Evolutionary conservation across 2,329 filamentous ascomycete genomes (phyloP), one percentile per base, ranked within the genome.

Genomic region (Stemphylium vesicarium): DNA sequence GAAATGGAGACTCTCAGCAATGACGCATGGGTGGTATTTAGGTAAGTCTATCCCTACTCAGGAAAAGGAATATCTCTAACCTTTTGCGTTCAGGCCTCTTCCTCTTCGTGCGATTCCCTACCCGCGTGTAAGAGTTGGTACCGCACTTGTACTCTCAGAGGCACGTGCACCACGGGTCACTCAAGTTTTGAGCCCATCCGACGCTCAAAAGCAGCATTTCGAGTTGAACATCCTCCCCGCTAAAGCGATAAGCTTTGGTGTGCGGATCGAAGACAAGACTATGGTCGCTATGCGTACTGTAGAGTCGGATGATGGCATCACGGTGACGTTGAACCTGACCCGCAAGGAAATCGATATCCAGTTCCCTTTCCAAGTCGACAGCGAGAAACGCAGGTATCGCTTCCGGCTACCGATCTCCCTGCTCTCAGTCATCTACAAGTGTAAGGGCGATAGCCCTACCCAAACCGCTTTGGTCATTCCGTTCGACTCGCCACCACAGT

Each of bases 261-360:
- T 85, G 36, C 80, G 86, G 75, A 63, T 81, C 1, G 74, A 80
- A 1, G 80, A 83, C 4, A 77, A 75, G 2, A 77, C 78, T 0
- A 85, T 92, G 80, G 83, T 87, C 69, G 73, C 80, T 8, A 84
- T 90, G 80, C 82, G 82, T 47, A 81, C 78, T 1, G 64, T 80
- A 6, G 57, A 63, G 12, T 49, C 70, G 3, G 36, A 56, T 4
- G 61, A 63, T 4, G 41, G 60, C 2, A 60, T 79, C 3, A 66
- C 67, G 13, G 51, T 83, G 40, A 66, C 70, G 9, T 61, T 83
- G 4, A 76, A 84, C 49, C 53, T 84, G 32, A 70, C 68, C 31
- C 72, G 72, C 4, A 79, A 78, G 53, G 75, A 79, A 35, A 49
- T 85, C 0, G 68, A 76, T 1, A 60, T 84, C 5, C 76, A 70